Conservation (phyloP, 176 grass and related monocot species). For the Areca catechu region DNA sequence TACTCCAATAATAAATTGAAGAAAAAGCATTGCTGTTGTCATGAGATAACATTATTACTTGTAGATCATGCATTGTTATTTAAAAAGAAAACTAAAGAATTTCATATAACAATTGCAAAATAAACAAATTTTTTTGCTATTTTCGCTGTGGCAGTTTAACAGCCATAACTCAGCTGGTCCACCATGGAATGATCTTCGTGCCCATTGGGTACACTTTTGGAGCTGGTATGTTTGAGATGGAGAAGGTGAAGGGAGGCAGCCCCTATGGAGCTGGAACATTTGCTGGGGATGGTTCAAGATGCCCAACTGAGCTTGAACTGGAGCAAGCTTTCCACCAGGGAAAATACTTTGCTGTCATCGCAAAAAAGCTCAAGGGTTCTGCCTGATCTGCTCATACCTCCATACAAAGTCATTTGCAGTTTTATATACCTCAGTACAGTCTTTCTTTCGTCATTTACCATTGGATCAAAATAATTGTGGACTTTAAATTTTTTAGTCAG, state of each 20-base stretch:
- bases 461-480: conserved; percentile 13
- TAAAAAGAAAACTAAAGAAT: neutral
- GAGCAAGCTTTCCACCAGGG: conserved; percentile 95
- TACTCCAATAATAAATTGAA: neutral
- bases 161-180: conserved; percentile 67
- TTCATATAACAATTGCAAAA: neutral
- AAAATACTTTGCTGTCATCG: conserved; percentile 66
- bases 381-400: conserved; percentile 14
- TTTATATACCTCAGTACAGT: too few species aligned
- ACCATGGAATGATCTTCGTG: conserved; percentile 79
- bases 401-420: too few species aligned
- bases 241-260: conserved; percentile 76
- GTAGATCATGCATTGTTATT: too few species aligned
- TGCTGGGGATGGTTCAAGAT: conserved; percentile 65
- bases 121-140: neutral
- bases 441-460: neutral
- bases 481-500: too few species aligned
- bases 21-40: neutral
- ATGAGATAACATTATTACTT: too few species aligned
- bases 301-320: conserved; percentile 63
- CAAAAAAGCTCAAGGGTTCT: conserved; percentile 67
- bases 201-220: conserved; percentile 81
- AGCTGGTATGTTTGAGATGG: conserved; percentile 85
- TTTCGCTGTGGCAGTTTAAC: conserved; percentile 39
- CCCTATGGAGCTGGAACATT: conserved; percentile 76